phyloP scores from a whole-genome alignment of 148 eudicot genomes.

The Rhododendron vialii region DNA sequence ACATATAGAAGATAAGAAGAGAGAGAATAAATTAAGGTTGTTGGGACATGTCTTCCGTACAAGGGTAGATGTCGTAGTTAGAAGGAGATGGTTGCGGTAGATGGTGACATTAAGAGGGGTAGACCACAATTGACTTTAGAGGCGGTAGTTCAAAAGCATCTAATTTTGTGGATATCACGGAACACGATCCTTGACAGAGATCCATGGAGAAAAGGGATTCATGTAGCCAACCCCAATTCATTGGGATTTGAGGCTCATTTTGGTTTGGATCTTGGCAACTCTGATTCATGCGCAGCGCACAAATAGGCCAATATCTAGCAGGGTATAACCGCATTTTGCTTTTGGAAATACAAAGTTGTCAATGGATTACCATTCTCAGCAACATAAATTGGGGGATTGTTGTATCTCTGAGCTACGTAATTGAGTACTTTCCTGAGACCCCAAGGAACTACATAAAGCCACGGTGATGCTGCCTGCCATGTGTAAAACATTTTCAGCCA shows the following conservation, averaged over 20 bases:
- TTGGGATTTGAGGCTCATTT: background rate
- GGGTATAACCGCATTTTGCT: background rate
- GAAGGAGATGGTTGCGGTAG: background rate
- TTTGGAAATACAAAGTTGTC: background rate
- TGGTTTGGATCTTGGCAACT: background rate
- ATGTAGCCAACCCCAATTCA: background rate
- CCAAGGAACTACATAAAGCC: conserved; percentile 93
- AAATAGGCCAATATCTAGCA: background rate
- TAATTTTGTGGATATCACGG: background rate
- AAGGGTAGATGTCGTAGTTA: background rate
- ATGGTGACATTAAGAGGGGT: background rate
- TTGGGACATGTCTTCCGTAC: background rate
- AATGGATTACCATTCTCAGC: conserved; percentile 63
- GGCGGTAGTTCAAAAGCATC: background rate
- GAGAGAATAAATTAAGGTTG: background rate
- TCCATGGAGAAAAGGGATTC: background rate
- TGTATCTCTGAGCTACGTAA: conserved; percentile 51
- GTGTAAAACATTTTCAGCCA: conserved; percentile 12
- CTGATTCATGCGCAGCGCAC: background rate
- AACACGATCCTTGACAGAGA: background rate
- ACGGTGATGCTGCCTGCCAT: conserved; percentile 75
- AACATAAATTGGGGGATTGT: conserved; percentile 58
- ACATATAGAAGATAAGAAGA: background rate
- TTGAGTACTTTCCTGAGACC: conserved; percentile 59
- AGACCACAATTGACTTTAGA: background rate